Base-by-base conservation (phyloP, 2,329 filamentous ascomycete species). In the Claviceps pusilla region DNA sequence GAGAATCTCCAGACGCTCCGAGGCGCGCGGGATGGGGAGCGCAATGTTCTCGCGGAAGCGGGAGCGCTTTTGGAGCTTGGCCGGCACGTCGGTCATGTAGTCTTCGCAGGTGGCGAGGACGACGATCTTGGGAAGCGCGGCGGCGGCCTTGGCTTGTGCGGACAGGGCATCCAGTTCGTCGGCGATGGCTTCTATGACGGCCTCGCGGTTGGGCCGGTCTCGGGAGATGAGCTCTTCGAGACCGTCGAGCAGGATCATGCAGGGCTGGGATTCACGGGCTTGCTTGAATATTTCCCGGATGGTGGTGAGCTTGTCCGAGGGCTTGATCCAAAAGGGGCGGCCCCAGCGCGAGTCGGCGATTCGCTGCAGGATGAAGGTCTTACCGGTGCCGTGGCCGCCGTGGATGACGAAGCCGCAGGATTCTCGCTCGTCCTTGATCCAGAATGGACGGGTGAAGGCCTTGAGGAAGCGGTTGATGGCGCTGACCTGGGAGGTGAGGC, bases 301-400 rank as follows among this genome's bases (percentile, higher is more conserved):
- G 1, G 77, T 74, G 0, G 78, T 62, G 3, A 78, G 68, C 63
- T 82, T 83, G 58, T 79, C 75, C 4, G 75, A 70, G 7, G 72
- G 71, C 54, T 77, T 73, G 53, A 90, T 71, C 54, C 72, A 76
- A 59, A 86, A 77, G 1, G 89, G 80, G 45, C 78, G 79, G 28
- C 79, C 80, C 87, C 89, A 95, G 55, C 76, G 77, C 0, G 82
- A 79, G 7, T 73, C 76, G 9, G 82, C 78, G 24, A 96, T 74
- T 37, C 79, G 78, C 16, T 84, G 68, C 1, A 96, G 71, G 0
- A 96, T 73, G 58, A 86, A 76, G 0, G 82, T 85, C 70, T 96
- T 96, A 29, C 91, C 91, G 0, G 87, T 94, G 11, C 91, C 90
- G 57, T 81, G 80, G 19, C 87, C 83, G 14, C 91, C 91, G 65